Conservation (phyloP, 164 flowering plant genomes). For the Chloranthus sessilifolius region DNA sequence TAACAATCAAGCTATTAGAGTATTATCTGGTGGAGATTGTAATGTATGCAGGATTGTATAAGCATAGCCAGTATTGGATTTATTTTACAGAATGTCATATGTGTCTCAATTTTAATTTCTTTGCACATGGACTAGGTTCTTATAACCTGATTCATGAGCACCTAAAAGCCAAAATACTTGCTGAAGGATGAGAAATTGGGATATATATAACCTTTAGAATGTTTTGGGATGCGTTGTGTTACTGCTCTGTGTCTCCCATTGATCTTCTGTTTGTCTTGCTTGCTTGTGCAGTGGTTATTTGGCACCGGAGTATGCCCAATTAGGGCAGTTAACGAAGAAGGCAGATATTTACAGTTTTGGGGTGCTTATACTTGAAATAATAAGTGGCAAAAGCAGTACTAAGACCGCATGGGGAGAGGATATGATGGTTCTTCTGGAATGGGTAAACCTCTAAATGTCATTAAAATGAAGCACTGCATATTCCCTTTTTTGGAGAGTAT, state of each 20-base stretch:
- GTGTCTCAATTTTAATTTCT: too few relatives aligned
- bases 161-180: too few relatives aligned
- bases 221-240: neutral
- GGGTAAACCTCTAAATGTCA: conserved; percentile 39
- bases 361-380: conserved; percentile 69
- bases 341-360: conserved; percentile 91
- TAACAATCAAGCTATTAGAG: too few relatives aligned
- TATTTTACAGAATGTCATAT: too few relatives aligned
- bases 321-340: conserved; percentile 73
- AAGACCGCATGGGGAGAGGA: conserved; percentile 65
- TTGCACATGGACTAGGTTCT: too few relatives aligned
- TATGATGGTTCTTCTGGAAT: conserved; percentile 58
- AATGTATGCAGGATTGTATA: too few relatives aligned
- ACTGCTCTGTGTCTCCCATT: neutral
- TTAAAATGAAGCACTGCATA: neutral
- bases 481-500: neutral
- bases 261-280: neutral
- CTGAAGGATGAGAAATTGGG: too few relatives aligned
- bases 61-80: too few relatives aligned
- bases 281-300: conserved; percentile 63
- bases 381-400: conserved; percentile 71
- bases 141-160: too few relatives aligned
- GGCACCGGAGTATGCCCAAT: conserved; percentile 80
- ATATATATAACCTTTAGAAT: too few relatives aligned
- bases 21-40: too few relatives aligned